Base-by-base conservation (phyloP, 2,329 filamentous ascomycete species). In the Lachnellula arida region DNA sequence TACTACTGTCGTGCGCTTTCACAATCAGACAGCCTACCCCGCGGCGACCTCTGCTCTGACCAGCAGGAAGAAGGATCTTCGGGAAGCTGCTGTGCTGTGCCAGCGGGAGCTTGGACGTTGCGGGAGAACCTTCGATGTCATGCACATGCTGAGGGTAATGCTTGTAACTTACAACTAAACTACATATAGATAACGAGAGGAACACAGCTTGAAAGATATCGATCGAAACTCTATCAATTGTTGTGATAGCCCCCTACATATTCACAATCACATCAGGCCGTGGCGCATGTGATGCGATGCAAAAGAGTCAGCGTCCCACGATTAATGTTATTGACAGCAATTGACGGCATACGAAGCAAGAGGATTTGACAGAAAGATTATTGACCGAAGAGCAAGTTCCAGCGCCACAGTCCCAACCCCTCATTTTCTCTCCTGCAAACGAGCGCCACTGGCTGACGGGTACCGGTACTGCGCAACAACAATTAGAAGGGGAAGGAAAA, bases 51-150 rank as follows among this genome's bases (percentile, higher is more conserved):
- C 46, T 57, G 52, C 49, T 40, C 22, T 46, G 60, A 56, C 62
- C 60, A 55, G 46, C 56, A 54, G 51, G 42, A 52, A 53, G 52
- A 52, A 51, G 54, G 61, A 63, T 63, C 59, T 57, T 60, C 60
- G 55, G 62, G 51, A 50, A 46, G 44, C 8, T 52, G 35, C 28
- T 56, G 28, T 32, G 59, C 59, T 63, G 61, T 58, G 60, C 60
- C 56, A 54, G 57, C 57, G 61, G 62, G 51, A 65, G 62, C 58
- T 63, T 60, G 52, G 60, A 60, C 57, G 32, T 35, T 57, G 46
- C 59, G 63, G 60, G 60, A 63, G 57, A 58, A 47, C 51, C 52
- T 40, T 56, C 48, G 58, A 66, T 66, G 65, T 66, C 62, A 60
- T 59, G 65, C 64, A 66, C 63, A 28, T 46, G 53, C 46, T 46